These are phyloP conservation scores for Sclerotiophoma versabilis DNA, from an alignment of 2,329 filamentous ascomycete genomes.

Conservation along the genomic window DNA sequence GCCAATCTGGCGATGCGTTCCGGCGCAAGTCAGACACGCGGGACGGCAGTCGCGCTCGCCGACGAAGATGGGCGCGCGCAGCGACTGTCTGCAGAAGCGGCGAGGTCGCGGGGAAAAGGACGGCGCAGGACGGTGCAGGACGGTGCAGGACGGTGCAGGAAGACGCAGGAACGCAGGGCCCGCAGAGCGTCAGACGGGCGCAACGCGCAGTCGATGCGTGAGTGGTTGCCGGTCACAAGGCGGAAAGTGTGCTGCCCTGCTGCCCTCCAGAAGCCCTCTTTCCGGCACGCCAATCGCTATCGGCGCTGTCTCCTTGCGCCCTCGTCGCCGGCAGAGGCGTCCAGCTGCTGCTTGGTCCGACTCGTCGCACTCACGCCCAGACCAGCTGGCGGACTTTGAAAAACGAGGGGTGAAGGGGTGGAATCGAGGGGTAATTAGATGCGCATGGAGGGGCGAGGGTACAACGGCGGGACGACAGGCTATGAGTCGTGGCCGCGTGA, in stretches of 20 bases:
- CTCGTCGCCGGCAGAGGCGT: slow-evolving; percentile 35
- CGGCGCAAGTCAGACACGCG: slow-evolving; percentile 17
- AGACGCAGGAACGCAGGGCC: slow-evolving; percentile 22
- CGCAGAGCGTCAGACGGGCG: slow-evolving; percentile 24
- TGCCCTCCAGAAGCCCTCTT: slow-evolving; percentile 7
- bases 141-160: slow-evolving; percentile 19
- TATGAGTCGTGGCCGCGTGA: slow-evolving; percentile 19
- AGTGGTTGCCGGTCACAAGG: slow-evolving; percentile 41
- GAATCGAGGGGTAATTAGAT: slow-evolving; percentile 23
- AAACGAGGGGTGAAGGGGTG: slow-evolving; percentile 26
- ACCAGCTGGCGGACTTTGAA: slow-evolving; percentile 26
- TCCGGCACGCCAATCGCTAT: slow-evolving; percentile 32
- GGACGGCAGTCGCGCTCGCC: slow-evolving; percentile 6
- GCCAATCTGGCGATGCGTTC: slow-evolving; percentile 24
- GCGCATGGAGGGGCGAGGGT: slow-evolving; percentile 12
- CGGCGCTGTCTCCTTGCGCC: slow-evolving; percentile 28
- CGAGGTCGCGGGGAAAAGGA: slow-evolving; percentile 16
- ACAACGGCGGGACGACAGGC: slow-evolving; percentile 5
- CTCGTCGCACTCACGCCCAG: slow-evolving; percentile 40
- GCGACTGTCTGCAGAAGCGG: slow-evolving; percentile 2
- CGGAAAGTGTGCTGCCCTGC: slow-evolving; percentile 16
- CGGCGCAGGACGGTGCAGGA: slow-evolving; percentile 21
- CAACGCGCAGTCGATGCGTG: slow-evolving; percentile 25
- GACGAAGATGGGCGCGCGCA: slow-evolving; percentile 9
- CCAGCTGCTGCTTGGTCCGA: slow-evolving; percentile 33